Percentiles rank a stretch among this genome's conserved stretches.
phyloP scores from a whole-genome alignment of 2,329 filamentous ascomycete species.

The Aspergillus pseudoterreus region DNA sequence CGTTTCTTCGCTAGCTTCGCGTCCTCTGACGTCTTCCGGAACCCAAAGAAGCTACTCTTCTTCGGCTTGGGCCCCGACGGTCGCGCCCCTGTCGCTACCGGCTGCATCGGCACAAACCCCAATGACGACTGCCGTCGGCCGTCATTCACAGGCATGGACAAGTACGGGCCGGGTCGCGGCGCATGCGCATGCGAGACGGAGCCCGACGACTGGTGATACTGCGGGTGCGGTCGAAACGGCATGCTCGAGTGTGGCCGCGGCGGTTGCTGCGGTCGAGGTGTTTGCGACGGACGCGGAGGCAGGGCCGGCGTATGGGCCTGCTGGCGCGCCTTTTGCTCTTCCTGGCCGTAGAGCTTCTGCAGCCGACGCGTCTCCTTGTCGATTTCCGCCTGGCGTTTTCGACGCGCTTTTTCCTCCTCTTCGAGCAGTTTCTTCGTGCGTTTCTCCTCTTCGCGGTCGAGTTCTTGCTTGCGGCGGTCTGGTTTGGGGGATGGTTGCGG shows the following conservation, averaged over 20 bases:
- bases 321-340: conserved; percentile 34
- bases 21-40: conserved; percentile 33
- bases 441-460: conserved; percentile 46
- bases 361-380: conserved; percentile 77
- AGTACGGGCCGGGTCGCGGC: background rate
- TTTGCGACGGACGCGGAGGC: conserved; percentile 18
- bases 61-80: conserved; percentile 26
- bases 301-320: conserved; percentile 19
- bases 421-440: conserved; percentile 51
- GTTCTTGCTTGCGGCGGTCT: conserved; percentile 29
- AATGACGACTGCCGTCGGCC: conserved; percentile 6
- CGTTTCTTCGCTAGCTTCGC: conserved; percentile 42
- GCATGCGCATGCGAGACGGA: conserved; percentile 8
- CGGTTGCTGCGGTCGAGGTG: conserved; percentile 10
- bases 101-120: conserved; percentile 8
- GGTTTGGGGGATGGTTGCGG: conserved; percentile 9
- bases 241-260: conserved; percentile 12
- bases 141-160: background rate
- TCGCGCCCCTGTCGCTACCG: conserved; percentile 2
- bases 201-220: conserved; percentile 14
- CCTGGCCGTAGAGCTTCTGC: conserved; percentile 52
- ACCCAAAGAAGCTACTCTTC: conserved; percentile 45
- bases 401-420: conserved; percentile 51
- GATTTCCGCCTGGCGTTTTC: conserved; percentile 50
- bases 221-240: conserved; percentile 1